phyloP scores from a whole-genome alignment of 2,329 filamentous ascomycete genomes.

The Teratosphaeria destructans region DNA sequence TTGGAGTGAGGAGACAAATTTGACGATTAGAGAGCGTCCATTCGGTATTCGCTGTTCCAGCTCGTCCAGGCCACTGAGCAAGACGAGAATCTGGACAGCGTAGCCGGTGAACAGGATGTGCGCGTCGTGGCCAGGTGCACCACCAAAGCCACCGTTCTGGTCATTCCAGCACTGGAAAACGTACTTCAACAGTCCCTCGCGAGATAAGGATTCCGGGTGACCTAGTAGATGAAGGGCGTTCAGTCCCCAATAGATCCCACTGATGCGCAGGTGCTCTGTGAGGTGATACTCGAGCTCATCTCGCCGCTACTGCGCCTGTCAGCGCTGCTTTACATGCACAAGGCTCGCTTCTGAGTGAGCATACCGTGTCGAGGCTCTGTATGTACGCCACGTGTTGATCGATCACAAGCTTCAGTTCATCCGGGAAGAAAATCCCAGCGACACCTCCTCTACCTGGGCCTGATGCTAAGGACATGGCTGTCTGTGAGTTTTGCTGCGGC shows the following conservation, averaged over 20 bases:
- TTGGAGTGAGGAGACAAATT: conserved; percentile 75
- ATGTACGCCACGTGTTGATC: conserved; percentile 83
- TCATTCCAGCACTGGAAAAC: conserved; percentile 90
- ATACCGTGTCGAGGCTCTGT: conserved; percentile 76
- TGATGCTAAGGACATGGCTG: conserved; percentile 48
- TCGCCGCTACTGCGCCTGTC: conserved; percentile 49
- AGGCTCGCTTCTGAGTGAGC: conserved; percentile 22
- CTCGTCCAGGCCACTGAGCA: conserved; percentile 72
- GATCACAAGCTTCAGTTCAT: conserved; percentile 42
- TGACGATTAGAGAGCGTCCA: conserved; percentile 62
- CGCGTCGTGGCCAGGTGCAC: conserved; percentile 85
- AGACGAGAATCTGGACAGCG: conserved; percentile 84
- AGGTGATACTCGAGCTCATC: conserved; percentile 97
- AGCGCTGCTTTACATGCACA: conserved; percentile 27
- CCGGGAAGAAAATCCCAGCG: conserved; percentile 27
- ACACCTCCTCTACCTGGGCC: conserved; percentile 46
- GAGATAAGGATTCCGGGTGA: conserved; percentile 69
- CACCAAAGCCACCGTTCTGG: conserved; percentile 73
- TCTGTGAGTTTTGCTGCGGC: not conserved
- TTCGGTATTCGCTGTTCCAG: conserved; percentile 59
- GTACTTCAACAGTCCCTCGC: conserved; percentile 74
- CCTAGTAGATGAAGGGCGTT: conserved; percentile 78
- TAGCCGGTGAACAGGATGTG: conserved; percentile 96
- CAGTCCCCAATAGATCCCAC: conserved; percentile 93
- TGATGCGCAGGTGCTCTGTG: conserved; percentile 90